Evolutionary conservation across 2,329 filamentous ascomycete genomes (phyloP).

Genomic region (Blumeriella jaapii): DNA sequence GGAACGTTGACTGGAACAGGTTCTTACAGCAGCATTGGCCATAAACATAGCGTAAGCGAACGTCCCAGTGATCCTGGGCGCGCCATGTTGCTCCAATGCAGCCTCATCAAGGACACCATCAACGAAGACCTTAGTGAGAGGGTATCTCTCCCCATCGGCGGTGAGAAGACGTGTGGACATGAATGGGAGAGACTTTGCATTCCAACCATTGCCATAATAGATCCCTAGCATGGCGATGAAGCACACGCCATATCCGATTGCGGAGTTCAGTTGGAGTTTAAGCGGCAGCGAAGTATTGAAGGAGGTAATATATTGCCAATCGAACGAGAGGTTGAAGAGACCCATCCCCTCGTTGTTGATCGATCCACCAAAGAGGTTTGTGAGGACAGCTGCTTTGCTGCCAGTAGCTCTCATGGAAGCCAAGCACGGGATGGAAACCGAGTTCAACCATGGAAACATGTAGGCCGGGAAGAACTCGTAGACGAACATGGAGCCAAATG

Average conservation of each 20-base stretch:
- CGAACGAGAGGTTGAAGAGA: constrained; percentile 31
- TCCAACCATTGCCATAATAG: constrained; percentile 34
- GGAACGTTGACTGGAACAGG: neutral
- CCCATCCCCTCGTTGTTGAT: constrained; percentile 35
- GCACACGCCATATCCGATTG: constrained; percentile 36
- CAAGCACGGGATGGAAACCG: constrained; percentile 35
- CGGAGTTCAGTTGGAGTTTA: constrained; percentile 36
- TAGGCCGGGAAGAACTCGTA: constrained; percentile 40
- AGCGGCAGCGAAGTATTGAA: constrained; percentile 41
- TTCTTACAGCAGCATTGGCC: constrained; percentile 41
- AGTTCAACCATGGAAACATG: constrained; percentile 34
- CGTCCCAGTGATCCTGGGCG: constrained; percentile 36
- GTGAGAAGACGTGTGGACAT: constrained; percentile 33
- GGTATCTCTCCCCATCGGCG: constrained; percentile 31
- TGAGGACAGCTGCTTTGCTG: constrained; percentile 33
- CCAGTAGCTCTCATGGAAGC: constrained; percentile 35
- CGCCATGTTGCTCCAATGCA: constrained; percentile 33
- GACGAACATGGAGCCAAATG: constrained; percentile 32
- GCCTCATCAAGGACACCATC: constrained; percentile 32
- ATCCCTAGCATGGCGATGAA: constrained; percentile 36
- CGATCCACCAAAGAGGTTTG: constrained; percentile 37
- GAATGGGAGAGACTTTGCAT: constrained; percentile 31
- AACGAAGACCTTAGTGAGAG: constrained; percentile 31
- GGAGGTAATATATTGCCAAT: constrained; percentile 42
- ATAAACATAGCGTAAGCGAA: constrained; percentile 45